Evolutionary conservation across 2,329 filamentous ascomycete species (phyloP), one percentile per base, ranked within the genome.

Genomic region (Cercospora beticola): DNA sequence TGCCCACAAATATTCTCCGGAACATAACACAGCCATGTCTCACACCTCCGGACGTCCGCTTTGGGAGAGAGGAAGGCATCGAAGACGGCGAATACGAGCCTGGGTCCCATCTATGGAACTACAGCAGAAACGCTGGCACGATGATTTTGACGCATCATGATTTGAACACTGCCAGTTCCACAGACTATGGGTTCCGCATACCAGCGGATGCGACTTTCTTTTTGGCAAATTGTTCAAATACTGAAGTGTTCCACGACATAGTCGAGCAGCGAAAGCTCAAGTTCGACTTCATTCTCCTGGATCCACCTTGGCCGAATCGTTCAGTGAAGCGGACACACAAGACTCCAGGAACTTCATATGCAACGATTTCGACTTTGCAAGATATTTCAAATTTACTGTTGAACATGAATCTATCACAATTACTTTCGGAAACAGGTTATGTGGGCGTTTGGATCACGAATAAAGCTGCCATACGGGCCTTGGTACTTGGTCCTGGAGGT

Each of bases 301-400:
- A 94, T 76, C 92, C 92, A 3, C 92, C 92, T 0, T 94, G 92
- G 92, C 91, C 92, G 0, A 94, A 93, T 76, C 86, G 89, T 57
- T 94, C 91, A 5, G 92, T 88, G 14, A 86, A 86, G 72, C 88
- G 87, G 81, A 80, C 84, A 71, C 86, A 88, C 76, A 75, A 79
- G 72, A 78, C 77, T 6, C 68, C 73, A 14, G 71, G 71, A 18
- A 68, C 68, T 8, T 74, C 73, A 4, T 78, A 76, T 54, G 74
- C 74, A 74, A 83, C 72, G 87, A 88, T 77, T 9, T 9, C 67
- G 4, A 74, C 69, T 16, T 56, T 77, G 3, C 71, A 74, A 1
- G 86, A 84, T 5, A 83, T 84, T 5, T 75, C 81, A 62, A 80
- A 75, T 23, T 76, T 83, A 70, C 72, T 84, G 0, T 67, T 78